Base-by-base conservation (phyloP, 768 basidiomycete genomes). In the Rickenella mellea region DNA sequence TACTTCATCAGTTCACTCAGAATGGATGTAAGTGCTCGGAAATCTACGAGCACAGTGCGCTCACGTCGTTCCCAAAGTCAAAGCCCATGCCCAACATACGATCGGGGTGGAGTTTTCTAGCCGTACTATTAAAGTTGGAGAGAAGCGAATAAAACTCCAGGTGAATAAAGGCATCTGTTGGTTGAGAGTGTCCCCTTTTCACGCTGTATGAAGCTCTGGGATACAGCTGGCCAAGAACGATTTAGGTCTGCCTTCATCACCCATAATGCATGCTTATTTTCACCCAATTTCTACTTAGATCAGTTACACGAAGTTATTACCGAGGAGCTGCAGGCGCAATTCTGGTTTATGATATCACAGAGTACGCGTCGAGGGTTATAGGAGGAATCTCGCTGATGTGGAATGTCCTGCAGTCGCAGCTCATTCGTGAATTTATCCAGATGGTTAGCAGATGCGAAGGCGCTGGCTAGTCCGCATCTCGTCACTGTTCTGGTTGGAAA, bases 101-200 rank as follows among this genome's bases (percentile, higher is more conserved):
- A 98, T 99, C 45, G 96, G 94, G 8, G 96, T 99, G 22, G 96
- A 98, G 57, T 98, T 99, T 59, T 91, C 91, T 14, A 94, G 91
- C 57, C 72, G 92, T 51, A 92, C 91, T 0, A 78, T 99, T 46
- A 84, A 83, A 54, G 72, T 98, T 19, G 93, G 88, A 40, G 92
- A 96, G 70, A 89, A 91, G 65, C 76, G 84, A 50, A 90, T 96
- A 51, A 97, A 96, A 62, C 73, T 97, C 28, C 94, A 97, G 78
- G 92, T 91, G 74, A 36, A 14, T 54, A 11, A 37, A 40, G 3
- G 6, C 31, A 14, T 40, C 24, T 14, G 28, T 15, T 7, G 5
- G 12, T 12, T 21, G 29, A 27, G 8, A 2, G 29, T 24, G n/a
- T 39, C 29, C 17, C 11, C 29, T 33, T 41, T 39, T 45, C 19